A percentile compares a stretch with the other conserved stretches of the same genome.
phyloP scores from a whole-genome alignment of 2,329 filamentous ascomycete genomes.

The Talaromyces verruculosus region DNA sequence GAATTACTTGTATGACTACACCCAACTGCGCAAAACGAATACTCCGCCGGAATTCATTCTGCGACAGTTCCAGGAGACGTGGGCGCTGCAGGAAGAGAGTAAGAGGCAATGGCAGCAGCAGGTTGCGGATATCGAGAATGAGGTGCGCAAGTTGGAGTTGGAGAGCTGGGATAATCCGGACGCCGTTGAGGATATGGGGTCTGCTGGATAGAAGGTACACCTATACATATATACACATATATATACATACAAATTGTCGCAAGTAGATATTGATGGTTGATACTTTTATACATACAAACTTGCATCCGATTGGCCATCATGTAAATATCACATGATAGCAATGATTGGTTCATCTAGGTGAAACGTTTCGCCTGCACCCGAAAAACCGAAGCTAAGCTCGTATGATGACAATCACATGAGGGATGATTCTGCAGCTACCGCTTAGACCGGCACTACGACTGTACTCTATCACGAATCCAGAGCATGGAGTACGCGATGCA shows the following conservation, averaged over 20 bases:
- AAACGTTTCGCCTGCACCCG: background rate
- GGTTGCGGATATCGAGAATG: constrained; percentile 58
- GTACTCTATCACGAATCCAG: background rate
- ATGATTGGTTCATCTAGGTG: constrained; percentile 1
- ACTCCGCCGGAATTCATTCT: constrained; percentile 61
- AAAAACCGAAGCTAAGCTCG: background rate
- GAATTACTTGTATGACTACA: constrained; percentile 76
- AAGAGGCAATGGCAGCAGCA: constrained; percentile 53
- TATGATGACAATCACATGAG: constrained; percentile 9
- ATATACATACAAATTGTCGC: background rate
- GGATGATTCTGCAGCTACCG: background rate
- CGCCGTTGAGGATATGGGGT: constrained; percentile 69
- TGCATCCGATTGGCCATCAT: background rate
- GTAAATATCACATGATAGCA: background rate
- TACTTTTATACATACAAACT: background rate
- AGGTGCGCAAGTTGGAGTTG: constrained; percentile 64
- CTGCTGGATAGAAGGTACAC: constrained; percentile 6
- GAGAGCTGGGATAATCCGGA: constrained; percentile 71
- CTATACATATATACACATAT: background rate
- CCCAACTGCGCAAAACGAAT: constrained; percentile 53
- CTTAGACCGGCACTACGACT: background rate
- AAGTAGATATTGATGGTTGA: background rate
- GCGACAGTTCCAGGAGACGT: constrained; percentile 60
- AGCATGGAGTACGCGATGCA: background rate
- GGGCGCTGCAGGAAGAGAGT: constrained; percentile 61